Base-by-base conservation (phyloP, 371 early-diverging fungal genomes). In the Mitosporidium daphniae region DNA sequence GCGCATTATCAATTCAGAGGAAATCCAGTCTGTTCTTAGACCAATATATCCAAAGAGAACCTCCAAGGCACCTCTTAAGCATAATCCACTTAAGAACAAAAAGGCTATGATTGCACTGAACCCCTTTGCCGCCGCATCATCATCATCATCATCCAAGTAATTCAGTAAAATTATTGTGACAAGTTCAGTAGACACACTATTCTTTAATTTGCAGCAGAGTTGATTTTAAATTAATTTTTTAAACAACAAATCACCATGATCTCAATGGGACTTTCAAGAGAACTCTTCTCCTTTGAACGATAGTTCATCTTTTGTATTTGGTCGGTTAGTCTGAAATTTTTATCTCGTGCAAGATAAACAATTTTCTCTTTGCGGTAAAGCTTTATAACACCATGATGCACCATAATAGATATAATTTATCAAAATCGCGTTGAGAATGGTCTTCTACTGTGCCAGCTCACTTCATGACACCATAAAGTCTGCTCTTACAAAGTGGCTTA, bases 1-100 rank as follows among this genome's bases (percentile, higher is more conserved):
- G 36, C 71, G 84, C 45, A 48, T 93, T 38, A 86, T 91, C 56
- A 74, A 82, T 61, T 80, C 84, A 41, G 64, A 67, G 40, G 91
- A 91, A 55, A 59, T 95, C 39, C 91, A 93, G 57, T 56, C 70
- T 31, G 72, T 80, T 32, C 57, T 89, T 41, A 65, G 69, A 36
- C 53, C 67, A 36, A 71, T 75, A 26, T 62, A 70, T 38, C 39
- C 58, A 41, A 14, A 36, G 18, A 16, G 7, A 18, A n/a, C 3
- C 48, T 50, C 54, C 52, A 66, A 69, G 60, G 64, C 73, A 42
- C 66, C 80, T 20, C 71, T 68, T 50, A 72, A 74, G 64, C 77
- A 77, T 71, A 89, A 84, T 72, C 82, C 82, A 33, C 66, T 84
- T 44, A 61, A 61, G 53, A 78, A 77, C 63, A 49, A 51, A 34